Base-by-base conservation (phyloP, 371 early-diverging fungal genomes). In the Dinochytrium kinnereticum region DNA sequence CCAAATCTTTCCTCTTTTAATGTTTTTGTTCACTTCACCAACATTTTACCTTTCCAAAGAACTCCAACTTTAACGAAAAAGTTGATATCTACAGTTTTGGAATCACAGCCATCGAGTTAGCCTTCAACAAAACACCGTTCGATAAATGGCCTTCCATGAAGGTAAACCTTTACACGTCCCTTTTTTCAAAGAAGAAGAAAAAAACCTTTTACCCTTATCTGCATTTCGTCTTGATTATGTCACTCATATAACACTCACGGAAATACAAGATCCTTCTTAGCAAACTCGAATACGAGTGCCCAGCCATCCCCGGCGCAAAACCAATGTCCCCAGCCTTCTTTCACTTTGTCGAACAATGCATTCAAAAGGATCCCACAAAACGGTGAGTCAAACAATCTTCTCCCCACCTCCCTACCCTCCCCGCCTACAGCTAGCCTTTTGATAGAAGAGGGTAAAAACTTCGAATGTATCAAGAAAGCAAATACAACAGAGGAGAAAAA, bases 61-160 rank as follows among this genome's bases (percentile, higher is more conserved):
- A 83, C 71, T 68, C 78, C 17, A 82, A 81, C 64, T 85, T 77
- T 53, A 77, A 83, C 69, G 73, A 75, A 38, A 82, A 82, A 53
- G 83, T 84, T 15, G 89, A 89, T 68, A 84, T 89, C 21, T 89
- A 89, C 75, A 74, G 78, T 36, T 66, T 89, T 53, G 89, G 88
- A 3, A 85, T 86, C 40, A 86, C 86, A 0, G 86, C 86, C 1
- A 33, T 87, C 33, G 89, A 89, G 74, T 76, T 89, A 26, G 83
- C 82, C 2, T 86, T 51, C 74, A 82, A 82, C 50, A 57, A 70
- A 40, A 89, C 89, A 2, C 86, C 86, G 30, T 89, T 86, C 69
- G 84, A 84, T 59, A 80, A 81, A 21, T 89, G 89, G 89, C 79
- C 85, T 21, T 73, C 88, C 21, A 64, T 87, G 28, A 87, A 89